Evolutionary conservation across 345 rosid genomes (phyloP).

Genomic region (Barbarea vulgaris): DNA sequence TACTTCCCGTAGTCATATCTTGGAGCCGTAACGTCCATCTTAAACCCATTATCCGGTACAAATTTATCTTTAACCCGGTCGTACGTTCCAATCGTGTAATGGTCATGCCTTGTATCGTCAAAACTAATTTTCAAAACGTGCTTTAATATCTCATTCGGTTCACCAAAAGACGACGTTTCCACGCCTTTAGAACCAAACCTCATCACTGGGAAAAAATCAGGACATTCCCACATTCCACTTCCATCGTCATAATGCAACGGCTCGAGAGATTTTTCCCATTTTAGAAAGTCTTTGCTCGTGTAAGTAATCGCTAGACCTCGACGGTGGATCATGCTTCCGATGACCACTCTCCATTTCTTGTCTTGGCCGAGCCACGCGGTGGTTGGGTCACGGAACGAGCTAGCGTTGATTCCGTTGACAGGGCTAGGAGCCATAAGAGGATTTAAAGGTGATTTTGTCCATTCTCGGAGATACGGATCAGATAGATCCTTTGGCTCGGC

Average conservation of each 20-base stretch:
- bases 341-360: slow-evolving; percentile 55
- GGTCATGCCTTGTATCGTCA: slow-evolving; percentile 50
- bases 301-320: slow-evolving; percentile 57
- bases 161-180: slow-evolving; percentile 42
- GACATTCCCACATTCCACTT: slow-evolving; percentile 92
- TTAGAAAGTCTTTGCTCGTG: slow-evolving; percentile 58
- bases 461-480: slow-evolving; percentile 63
- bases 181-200: slow-evolving; percentile 37
- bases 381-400: slow-evolving; percentile 81
- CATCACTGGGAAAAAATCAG: slow-evolving; percentile 67
- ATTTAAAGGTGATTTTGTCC: slow-evolving; percentile 62
- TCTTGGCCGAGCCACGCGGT: slow-evolving; percentile 75
- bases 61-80: slow-evolving; percentile 41
- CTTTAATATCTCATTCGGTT: slow-evolving; percentile 48
- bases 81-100: slow-evolving; percentile 57
- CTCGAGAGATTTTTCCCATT: slow-evolving; percentile 49
- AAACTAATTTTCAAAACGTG: slow-evolving; percentile 66
- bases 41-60: slow-evolving; percentile 51
- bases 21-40: slow-evolving; percentile 47
- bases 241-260: slow-evolving; percentile 60
- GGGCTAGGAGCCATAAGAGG: slow-evolving; percentile 58
- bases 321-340: slow-evolving; percentile 54
- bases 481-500: slow-evolving; percentile 60
- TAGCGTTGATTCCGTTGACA: slow-evolving; percentile 47
- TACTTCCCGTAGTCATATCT: slow-evolving; percentile 77